Conservation (phyloP, 2,329 filamentous ascomycete genomes). For the Fusarium beomiforme region DNA sequence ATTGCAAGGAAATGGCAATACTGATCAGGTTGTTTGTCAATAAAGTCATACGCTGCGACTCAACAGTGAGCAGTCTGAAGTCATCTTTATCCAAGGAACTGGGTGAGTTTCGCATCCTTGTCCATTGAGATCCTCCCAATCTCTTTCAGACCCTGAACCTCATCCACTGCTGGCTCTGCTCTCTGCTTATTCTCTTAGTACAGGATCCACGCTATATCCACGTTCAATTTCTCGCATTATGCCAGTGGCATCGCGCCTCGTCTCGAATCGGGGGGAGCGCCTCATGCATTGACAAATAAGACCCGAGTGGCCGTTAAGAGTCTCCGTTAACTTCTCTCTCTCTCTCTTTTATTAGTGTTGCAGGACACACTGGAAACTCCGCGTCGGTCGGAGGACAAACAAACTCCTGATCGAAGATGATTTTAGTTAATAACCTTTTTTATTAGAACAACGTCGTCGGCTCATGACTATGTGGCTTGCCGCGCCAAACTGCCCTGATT, state of each 20-base stretch:
- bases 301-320: slow-evolving; percentile 23
- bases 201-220: slow-evolving; percentile 28
- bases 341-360: background rate
- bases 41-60: background rate
- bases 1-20: slow-evolving; percentile 29
- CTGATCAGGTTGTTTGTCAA: slow-evolving; percentile 11
- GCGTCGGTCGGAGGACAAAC: slow-evolving; percentile 28
- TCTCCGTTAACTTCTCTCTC: background rate
- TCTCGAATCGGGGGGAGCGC: slow-evolving; percentile 15
- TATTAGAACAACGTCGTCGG: slow-evolving; percentile 25
- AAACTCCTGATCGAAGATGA: slow-evolving; percentile 16
- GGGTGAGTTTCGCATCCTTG: slow-evolving; percentile 39
- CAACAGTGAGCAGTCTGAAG: background rate
- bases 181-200: slow-evolving; percentile 22
- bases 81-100: slow-evolving; percentile 6
- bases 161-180: slow-evolving; percentile 17
- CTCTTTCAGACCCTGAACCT: slow-evolving; percentile 35
- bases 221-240: slow-evolving; percentile 28
- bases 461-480: slow-evolving; percentile 33
- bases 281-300: slow-evolving; percentile 18
- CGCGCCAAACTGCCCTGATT: slow-evolving; percentile 8
- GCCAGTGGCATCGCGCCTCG: slow-evolving; percentile 18
- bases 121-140: slow-evolving; percentile 37
- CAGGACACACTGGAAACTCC: slow-evolving; percentile 5
- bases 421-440: background rate